Base-by-base conservation (phyloP, 495 filamentous ascomycete species). In the Pseudevernia furfuracea region DNA sequence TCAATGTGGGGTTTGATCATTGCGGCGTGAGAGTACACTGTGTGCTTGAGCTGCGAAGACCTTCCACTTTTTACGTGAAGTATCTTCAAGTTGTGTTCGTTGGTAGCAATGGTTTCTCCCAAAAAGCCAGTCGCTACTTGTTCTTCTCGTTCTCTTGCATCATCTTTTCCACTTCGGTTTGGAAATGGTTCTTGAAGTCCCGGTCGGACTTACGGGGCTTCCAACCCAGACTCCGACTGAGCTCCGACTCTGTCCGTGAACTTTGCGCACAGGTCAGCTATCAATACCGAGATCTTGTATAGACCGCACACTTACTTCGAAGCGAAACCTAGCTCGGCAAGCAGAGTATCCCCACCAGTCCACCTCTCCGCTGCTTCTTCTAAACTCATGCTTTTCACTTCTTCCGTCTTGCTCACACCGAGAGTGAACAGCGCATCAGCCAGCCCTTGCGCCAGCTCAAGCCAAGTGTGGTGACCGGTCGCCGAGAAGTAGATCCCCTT, bases 401-500 rank as follows among this genome's bases (percentile, higher is more conserved):
- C 61, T 15, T 46, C 58, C 9, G 70, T 71, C 53, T 74, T 67
- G 49, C 79, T 59, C n/a, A 61, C 57, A 5, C 75, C 75, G 2
- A 70, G 60, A 34, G 70, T 69, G 38, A 71, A 59, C n/a, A 70
- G 60, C 3, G 76, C 74, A n/a, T 77, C 67, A 2, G 73, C 77
- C 8, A 79, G 70, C 14, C 71, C 70, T 34, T 76, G 60, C 9
- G 72, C 64, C 6, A 80, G 25, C 28, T 80, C 75, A 15, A 55
- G 59, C 78, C 76, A 82, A 3, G 73, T 68, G 65, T 75, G 71
- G 12, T 67, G 66, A 0, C 80, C 80, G 36, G 70, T 78, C 3
- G 69, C 76, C 21, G 70, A 74, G 67, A 82, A 84, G 48, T 77
- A 75, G 39, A 79, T 77, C 0, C 78, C 81, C 59, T 71, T 66